Base-by-base conservation (phyloP, 2,329 filamentous ascomycete species). In the Penicillium frequentans region DNA sequence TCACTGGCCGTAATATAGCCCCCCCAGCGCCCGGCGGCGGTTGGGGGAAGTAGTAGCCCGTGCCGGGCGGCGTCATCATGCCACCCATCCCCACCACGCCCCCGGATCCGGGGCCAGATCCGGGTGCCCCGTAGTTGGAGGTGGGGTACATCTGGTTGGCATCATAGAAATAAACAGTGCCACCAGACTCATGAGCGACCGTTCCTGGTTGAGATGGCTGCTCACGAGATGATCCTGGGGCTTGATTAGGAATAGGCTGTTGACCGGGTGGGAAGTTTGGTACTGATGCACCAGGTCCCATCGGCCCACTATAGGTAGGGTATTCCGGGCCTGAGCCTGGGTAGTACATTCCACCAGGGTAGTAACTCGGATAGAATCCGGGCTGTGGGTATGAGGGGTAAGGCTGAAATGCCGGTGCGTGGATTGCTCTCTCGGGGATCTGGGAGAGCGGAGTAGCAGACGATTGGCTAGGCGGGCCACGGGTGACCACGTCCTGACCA, bases 91-190 rank as follows among this genome's bases (percentile, higher is more conserved):
- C 87, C 59, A 88, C 81, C 46, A 86, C 80, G 44, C 82, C 84
- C 23, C 79, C 79, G 55, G 77, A 70, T 45, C 76, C 75, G 55
- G 76, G 71, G 44, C 76, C 75, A 45, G 82, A 77, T 51, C 83
- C 78, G 10, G 82, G 76, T 54, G 79, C 71, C 7, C 80, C 69
- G 54, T 80, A 77, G 29, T 79, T 76, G 62, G 84, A 85, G 47
- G 72, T 71, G 33, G 77, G 66, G 55, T 77, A 77, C 43, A 93
- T 78, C 69, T 92, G 88, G n/a, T 87, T 83, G 8, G 90, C 83
- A 69, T 96, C 90, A 68, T 92, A 93, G 72, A 96, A 99, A 74
- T 96, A 98, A 1, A 96, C 92, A 84, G 96, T 98, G 60, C 95
- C 95, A 65, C 96, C 96, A 62, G 88, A 87, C 77, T 98, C 93